Evolutionary conservation across 306 rosid genomes (phyloP).

Genomic region (Prinsepia uniflora): DNA sequence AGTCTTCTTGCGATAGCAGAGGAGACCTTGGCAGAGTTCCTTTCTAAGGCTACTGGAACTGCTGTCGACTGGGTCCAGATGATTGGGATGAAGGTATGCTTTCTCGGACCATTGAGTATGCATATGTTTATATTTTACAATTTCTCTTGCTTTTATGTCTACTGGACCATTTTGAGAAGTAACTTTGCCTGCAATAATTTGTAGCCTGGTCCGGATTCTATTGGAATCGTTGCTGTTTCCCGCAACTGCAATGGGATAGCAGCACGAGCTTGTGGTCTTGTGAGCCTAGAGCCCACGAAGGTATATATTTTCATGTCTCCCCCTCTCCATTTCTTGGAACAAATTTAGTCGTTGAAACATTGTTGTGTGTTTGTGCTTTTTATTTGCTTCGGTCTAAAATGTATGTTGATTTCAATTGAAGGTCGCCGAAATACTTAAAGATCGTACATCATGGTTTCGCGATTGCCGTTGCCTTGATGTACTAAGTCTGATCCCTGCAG

Average conservation of each 20-base stretch:
- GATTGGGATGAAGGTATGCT: constrained; percentile 98
- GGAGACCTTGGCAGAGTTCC: constrained; percentile 99
- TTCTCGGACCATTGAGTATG: not conserved
- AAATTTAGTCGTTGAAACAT: not conserved
- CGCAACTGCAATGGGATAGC: constrained; percentile 95
- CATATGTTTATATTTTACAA: not conserved
- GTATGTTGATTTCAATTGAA: constrained; percentile 17
- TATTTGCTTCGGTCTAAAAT: constrained; percentile 1
- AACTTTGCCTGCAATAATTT: not conserved
- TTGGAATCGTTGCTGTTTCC: constrained; percentile 99
- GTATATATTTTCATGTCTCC: constrained; percentile 28
- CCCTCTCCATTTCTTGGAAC: not conserved
- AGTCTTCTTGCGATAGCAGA: constrained; percentile 95
- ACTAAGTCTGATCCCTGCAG: constrained; percentile 70
- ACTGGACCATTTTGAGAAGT: not conserved
- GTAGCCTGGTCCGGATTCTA: constrained; percentile 99
- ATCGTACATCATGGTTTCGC: constrained; percentile 84
- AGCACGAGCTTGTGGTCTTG: constrained; percentile 99
- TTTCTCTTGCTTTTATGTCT: not conserved
- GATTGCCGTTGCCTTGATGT: constrained; percentile 89
- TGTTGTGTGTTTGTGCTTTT: not conserved
- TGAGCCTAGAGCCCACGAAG: constrained; percentile 97
- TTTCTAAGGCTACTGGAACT: constrained; percentile 99
- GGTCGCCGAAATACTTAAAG: constrained; percentile 97
- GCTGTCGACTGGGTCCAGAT: constrained; percentile 99